Base-by-base conservation (phyloP, 2,329 filamentous ascomycete species). In the Nothophaeocryptopus gaeumannii region DNA sequence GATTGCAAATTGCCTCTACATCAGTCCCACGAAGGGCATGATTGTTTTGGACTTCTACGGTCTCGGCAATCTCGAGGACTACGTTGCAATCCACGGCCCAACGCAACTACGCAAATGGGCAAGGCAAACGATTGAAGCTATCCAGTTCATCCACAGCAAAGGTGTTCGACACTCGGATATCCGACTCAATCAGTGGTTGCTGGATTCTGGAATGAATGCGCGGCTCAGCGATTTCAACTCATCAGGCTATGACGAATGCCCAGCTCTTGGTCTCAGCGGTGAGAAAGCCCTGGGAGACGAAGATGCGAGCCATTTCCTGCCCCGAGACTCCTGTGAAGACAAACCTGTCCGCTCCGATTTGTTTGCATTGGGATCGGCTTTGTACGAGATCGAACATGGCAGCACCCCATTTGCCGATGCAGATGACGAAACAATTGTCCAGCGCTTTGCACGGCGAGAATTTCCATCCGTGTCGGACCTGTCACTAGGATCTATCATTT, bases 171-270 rank as follows among this genome's bases (percentile, higher is more conserved):
- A 44, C 41, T 50, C 47, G 1, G 39, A 50, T 50, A 20, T 50
- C 31, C 44, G 47, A 38, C 47, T 50, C 12, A 20, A 38, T 9
- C 47, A 50, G 30, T 50, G 47, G 47, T 35, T 44, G 1, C 20
- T 50, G 9, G 47, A 50, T 32, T 37, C 47, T 15, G 31, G n/a
- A 15, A 37, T 50, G 39, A 50, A 50, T 26, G 47, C 39, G 2
- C 39, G 47, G 14, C 47, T 50, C 10, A 44, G 47, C 47, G 47
- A 50, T 14, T 50, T 44, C 47, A 50, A 50, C n/a, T 20, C 20
- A 41, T 41, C 39, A 3, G 39, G 39, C 39, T 41, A 30, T 30
- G 39, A 41, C 39, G 39, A 41, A 41, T 41, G 39, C 31, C 39
- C 11, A 2, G 20, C 39, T 16, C 15, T 41, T 12, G 39, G 39